A percentile compares a stretch with the other conserved stretches of the same genome.
These are phyloP conservation scores for Tilletia walkeri DNA, from an alignment of 1,284 basidiomycete species.

Conservation along the genomic window DNA sequence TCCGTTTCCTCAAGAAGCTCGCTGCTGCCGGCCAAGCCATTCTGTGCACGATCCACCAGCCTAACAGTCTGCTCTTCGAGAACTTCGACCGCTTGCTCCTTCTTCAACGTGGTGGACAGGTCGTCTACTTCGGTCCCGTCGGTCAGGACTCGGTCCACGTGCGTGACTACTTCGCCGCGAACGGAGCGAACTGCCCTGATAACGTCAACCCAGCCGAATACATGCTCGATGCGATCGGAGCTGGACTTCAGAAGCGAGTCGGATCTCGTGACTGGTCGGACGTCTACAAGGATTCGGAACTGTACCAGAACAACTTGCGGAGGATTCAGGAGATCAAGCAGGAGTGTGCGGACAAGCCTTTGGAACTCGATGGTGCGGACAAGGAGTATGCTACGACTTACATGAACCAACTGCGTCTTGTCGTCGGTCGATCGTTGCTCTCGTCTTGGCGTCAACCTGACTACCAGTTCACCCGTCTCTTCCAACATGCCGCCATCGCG, in stretches of 20 bases:
- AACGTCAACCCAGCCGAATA: constrained; percentile 63
- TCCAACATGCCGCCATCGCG: constrained; percentile 64
- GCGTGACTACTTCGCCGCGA: constrained; percentile 62
- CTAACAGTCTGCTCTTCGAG: constrained; percentile 63
- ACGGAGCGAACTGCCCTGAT: constrained; percentile 60
- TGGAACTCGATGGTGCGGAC: constrained; percentile 45
- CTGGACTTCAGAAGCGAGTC: constrained; percentile 49
- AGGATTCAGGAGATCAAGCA: constrained; percentile 60
- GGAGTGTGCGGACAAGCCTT: constrained; percentile 56
- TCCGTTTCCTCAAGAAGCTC: constrained; percentile 74
- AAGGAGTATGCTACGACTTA: constrained; percentile 67
- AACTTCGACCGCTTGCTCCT: constrained; percentile 66
- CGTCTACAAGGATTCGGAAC: constrained; percentile 53
- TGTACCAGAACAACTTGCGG: constrained; percentile 53
- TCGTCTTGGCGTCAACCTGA: constrained; percentile 55
- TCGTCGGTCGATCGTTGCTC: constrained; percentile 70
- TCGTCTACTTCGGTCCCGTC: constrained; percentile 64
- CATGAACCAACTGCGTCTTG: constrained; percentile 73
- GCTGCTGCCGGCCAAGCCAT: constrained; percentile 77
- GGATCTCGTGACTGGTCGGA: constrained; percentile 56
- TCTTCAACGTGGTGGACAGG: constrained; percentile 53
- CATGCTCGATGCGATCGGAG: constrained; percentile 57
- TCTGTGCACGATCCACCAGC: constrained; percentile 65
- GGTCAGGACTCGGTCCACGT: constrained; percentile 61
- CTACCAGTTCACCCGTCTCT: constrained; percentile 67